Evolutionary conservation across 176 grass and related monocot species (phyloP).

Genomic region (Dactylis glomerata): DNA sequence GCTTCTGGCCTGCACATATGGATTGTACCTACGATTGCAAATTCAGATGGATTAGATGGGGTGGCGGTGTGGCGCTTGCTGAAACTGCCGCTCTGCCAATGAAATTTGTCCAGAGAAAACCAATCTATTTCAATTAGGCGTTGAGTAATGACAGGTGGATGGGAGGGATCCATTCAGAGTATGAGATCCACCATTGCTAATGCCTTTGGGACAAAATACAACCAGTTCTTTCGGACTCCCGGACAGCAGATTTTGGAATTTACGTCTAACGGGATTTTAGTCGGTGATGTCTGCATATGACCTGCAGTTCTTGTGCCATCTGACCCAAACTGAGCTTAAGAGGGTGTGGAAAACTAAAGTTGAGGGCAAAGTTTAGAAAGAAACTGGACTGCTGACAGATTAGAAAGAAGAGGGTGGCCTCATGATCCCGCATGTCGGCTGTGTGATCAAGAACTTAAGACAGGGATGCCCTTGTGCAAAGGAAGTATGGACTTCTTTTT

Average conservation of each 20-base stretch:
- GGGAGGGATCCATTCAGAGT: background rate
- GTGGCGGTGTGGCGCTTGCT: background rate
- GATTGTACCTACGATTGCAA: constrained; percentile 78
- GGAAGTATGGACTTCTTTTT: background rate
- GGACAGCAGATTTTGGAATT: background rate
- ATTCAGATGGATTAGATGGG: background rate
- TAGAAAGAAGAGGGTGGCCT: background rate
- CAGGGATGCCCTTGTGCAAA: background rate
- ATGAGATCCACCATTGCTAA: background rate
- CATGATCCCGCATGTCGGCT: background rate
- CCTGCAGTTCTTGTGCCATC: background rate
- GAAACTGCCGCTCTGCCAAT: background rate
- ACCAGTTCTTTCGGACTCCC: background rate
- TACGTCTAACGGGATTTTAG: background rate
- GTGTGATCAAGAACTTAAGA: background rate
- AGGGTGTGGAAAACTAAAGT: background rate
- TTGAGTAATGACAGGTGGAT: background rate
- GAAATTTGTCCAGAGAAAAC: background rate
- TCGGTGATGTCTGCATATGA: background rate
- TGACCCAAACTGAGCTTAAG: background rate
- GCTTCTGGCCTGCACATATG: constrained; percentile 96
- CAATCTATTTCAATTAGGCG: background rate
- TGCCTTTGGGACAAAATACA: background rate
- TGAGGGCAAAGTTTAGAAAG: background rate
- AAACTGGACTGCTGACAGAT: background rate